Base-by-base conservation (phyloP, 1,284 basidiomycete genomes). In the Ustilago tritici region DNA sequence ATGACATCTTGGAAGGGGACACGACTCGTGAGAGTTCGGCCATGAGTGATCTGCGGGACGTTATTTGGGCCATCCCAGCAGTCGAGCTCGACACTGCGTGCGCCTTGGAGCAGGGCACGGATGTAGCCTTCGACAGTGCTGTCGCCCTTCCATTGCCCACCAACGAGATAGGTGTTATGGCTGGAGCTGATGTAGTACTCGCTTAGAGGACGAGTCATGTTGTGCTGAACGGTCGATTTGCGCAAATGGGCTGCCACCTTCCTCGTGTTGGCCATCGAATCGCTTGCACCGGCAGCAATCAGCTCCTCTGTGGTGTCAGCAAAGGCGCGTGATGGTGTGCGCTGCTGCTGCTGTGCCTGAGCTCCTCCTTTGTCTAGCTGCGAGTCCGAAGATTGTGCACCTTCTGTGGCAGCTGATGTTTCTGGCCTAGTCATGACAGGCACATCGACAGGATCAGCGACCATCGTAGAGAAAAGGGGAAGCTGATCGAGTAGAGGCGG, bases 41-140 rank as follows among this genome's bases (percentile, higher is more conserved):
- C 95, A 82, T 99, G 97, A 93, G 81, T 93, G 92, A 84, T 84
- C 70, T 78, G 84, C 4, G 75, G 86, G 77, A 15, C 75, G 9
- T 79, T 81, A 56, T 86, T 86, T 38, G 95, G 92, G 11, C 96
- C 95, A 80, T 98, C 93, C 87, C 93, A 98, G 57, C 96, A 92
- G 80, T 99, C 96, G 81, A 99, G 76, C 65, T 86, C 84, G 40
- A 99, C 96, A 66, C 93, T 94, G 19, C 96, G 90, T 80, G 95
- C 98, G 35, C 94, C 92, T 65, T 93, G 93, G 56, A 97, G 88
- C 49, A 99, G 88, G 0, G 95, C 95, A 0, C 96, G 90, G 70
- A 98, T 95, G 84, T 98, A 99, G 0, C 96, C 96, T 83, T 98
- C 96, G 46, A 96, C 92, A 0, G 96, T 98, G 73, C 93, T 95